A percentile compares a stretch with the other conserved stretches of the same genome.
These are phyloP conservation scores for Vaccinium vitisidaea DNA, from an alignment of 148 eudicot species.

Conservation along the genomic window DNA sequence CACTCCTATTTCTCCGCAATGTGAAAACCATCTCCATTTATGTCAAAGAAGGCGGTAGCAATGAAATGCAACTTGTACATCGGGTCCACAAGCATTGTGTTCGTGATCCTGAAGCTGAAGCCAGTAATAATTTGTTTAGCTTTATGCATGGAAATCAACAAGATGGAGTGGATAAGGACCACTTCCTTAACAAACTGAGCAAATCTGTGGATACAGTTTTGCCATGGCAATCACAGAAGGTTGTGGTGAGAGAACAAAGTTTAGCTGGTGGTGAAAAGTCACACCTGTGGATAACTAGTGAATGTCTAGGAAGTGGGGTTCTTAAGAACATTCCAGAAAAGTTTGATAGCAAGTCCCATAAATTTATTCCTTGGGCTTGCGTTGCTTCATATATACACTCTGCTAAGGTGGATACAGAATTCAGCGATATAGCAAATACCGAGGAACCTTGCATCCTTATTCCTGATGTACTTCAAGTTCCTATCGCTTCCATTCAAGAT, in stretches of 20 bases:
- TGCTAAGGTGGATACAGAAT: conserved; percentile 37
- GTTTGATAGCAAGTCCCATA: conserved; percentile 45
- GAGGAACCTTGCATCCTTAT: conserved; percentile 32
- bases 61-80: conserved; percentile 85
- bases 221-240: conserved; percentile 85
- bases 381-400: conserved; percentile 74
- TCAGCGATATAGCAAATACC: conserved; percentile 26
- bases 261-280: conserved; percentile 40
- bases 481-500: conserved; percentile 26
- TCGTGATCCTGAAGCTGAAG: conserved; percentile 56
- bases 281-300: conserved; percentile 84
- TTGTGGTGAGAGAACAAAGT: conserved; percentile 66
- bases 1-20: conserved; percentile 83
- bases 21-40: conserved; percentile 84
- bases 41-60: conserved; percentile 69
- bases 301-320: conserved; percentile 63
- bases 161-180: conserved; percentile 55
- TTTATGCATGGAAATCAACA: conserved; percentile 52
- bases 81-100: conserved; percentile 56
- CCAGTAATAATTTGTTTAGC: conserved; percentile 56
- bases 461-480: conserved; percentile 36
- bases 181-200: conserved; percentile 65
- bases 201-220: conserved; percentile 49
- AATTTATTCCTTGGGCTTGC: conserved; percentile 87
- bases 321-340: conserved; percentile 39